Evolutionary conservation across 805 yeast species (phyloP).

Genomic region (Suhomyces pyralidae): DNA sequence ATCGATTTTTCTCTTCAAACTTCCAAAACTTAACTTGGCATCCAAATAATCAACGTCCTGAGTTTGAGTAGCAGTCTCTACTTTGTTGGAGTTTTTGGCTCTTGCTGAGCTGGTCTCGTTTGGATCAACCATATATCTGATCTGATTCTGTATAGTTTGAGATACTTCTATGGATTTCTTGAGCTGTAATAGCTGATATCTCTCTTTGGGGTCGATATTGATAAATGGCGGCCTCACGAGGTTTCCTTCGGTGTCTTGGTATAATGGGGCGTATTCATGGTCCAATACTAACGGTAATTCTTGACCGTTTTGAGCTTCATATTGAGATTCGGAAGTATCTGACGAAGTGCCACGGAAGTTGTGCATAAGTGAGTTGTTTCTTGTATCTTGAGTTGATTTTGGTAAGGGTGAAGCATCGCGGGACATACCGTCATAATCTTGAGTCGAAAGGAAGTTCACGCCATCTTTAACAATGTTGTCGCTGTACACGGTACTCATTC

Average conservation of each 20-base stretch:
- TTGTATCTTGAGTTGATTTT: not conserved
- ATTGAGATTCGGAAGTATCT: not conserved
- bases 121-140: slow-evolving; percentile 41
- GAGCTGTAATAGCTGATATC: slow-evolving; percentile 40
- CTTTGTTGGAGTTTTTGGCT: slow-evolving; percentile 19
- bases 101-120: slow-evolving; percentile 27
- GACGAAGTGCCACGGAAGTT: not conserved
- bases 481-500: slow-evolving; percentile 22
- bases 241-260: slow-evolving; percentile 36
- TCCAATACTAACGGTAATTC: slow-evolving; percentile 19
- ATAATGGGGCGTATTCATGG: slow-evolving; percentile 33
- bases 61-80: slow-evolving; percentile 43
- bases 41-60: slow-evolving; percentile 29
- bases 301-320: not conserved
- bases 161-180: slow-evolving; percentile 38
- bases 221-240: slow-evolving; percentile 44
- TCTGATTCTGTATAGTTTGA: slow-evolving; percentile 27
- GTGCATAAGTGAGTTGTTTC: not conserved
- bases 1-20: slow-evolving; percentile 14
- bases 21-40: slow-evolving; percentile 24
- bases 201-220: slow-evolving; percentile 41
- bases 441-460: not conserved
- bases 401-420: slow-evolving; percentile 6
- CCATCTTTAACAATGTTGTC: slow-evolving; percentile 12
- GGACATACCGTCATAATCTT: not conserved